phyloP scores from a whole-genome alignment of 176 grass and related monocot species.

The Neostapfia colusana region DNA sequence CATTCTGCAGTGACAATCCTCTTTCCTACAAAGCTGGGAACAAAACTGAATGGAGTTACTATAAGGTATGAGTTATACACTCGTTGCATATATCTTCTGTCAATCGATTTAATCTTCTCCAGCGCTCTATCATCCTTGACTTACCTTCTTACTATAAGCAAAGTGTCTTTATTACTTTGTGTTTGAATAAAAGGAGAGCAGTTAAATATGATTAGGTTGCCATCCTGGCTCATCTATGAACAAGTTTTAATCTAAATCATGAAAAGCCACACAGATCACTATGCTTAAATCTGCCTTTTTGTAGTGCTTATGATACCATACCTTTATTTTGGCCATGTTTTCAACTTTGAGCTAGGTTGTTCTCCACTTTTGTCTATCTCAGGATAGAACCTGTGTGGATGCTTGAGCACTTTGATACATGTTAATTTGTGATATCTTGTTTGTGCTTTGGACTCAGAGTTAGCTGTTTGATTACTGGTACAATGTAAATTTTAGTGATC shows the following conservation, averaged over 20 bases:
- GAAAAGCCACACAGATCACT: background rate
- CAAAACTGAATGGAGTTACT: slow-evolving; percentile 93
- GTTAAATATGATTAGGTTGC: background rate
- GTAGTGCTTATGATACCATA: background rate
- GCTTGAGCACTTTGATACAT: background rate
- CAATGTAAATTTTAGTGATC: background rate
- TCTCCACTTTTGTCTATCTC: background rate
- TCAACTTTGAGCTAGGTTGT: background rate
- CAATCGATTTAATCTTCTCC: background rate
- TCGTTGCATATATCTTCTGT: slow-evolving; percentile 16
- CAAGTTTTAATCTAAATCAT: background rate
- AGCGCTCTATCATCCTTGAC: slow-evolving; percentile 5
- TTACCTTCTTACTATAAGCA: background rate
- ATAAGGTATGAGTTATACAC: slow-evolving; percentile 54
- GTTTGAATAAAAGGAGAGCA: background rate
- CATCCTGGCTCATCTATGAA: background rate
- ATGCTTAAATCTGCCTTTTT: background rate
- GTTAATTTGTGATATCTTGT: background rate
- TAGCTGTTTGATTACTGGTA: background rate
- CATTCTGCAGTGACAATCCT: slow-evolving; percentile 89
- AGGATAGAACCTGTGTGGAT: background rate
- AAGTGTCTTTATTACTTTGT: slow-evolving; percentile 25
- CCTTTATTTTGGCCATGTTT: too few species aligned
- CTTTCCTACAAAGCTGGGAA: slow-evolving; percentile 82
- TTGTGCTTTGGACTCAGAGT: background rate